Evolutionary conservation across 2,329 filamentous ascomycete species (phyloP).

Genomic region (Berkeleyomyces basicola): DNA sequence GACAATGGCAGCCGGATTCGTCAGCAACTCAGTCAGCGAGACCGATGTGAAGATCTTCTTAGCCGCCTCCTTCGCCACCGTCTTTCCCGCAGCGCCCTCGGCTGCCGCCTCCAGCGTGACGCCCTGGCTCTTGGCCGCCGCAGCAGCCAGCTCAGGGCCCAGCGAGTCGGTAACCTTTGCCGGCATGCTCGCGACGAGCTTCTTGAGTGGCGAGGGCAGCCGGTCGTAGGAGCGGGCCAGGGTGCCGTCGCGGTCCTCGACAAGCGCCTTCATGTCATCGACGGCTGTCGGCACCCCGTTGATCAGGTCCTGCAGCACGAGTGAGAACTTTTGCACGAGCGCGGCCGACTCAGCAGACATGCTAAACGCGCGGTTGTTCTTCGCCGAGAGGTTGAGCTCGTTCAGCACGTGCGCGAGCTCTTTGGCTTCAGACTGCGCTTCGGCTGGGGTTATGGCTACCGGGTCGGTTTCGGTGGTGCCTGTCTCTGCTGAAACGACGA

Average conservation of each 20-base stretch:
- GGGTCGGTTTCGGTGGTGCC: slow-evolving; percentile 19
- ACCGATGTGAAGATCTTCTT: slow-evolving; percentile 54
- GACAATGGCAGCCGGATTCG: slow-evolving; percentile 73
- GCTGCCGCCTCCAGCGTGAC: slow-evolving; percentile 27
- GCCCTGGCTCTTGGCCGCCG: slow-evolving; percentile 58
- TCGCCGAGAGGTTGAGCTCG: slow-evolving; percentile 63
- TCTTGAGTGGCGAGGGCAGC: slow-evolving; percentile 66
- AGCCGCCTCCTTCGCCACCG: slow-evolving; percentile 42
- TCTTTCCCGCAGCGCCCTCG: slow-evolving; percentile 27
- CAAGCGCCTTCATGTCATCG: slow-evolving; percentile 55
- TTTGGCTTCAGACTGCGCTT: slow-evolving; percentile 38
- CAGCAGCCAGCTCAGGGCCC: slow-evolving; percentile 68
- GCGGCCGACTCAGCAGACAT: slow-evolving; percentile 73
- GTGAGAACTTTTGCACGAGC: slow-evolving; percentile 67
- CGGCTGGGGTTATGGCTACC: slow-evolving; percentile 24
- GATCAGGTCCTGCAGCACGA: slow-evolving; percentile 80
- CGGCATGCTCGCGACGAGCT: slow-evolving; percentile 69
- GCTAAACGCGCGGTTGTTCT: slow-evolving; percentile 73
- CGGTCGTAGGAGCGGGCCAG: slow-evolving; percentile 44
- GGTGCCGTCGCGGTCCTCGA: slow-evolving; percentile 45
- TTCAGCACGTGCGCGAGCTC: slow-evolving; percentile 71
- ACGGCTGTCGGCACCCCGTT: slow-evolving; percentile 90
- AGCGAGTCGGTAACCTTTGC: slow-evolving; percentile 61
- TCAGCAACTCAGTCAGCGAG: slow-evolving; percentile 62
- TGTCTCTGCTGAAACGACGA: slow-evolving; percentile 7